Percentiles rank a stretch among this genome's conserved stretches.
phyloP scores from a whole-genome alignment of 768 basidiomycete species.

The Kwoniella heveanensis region DNA sequence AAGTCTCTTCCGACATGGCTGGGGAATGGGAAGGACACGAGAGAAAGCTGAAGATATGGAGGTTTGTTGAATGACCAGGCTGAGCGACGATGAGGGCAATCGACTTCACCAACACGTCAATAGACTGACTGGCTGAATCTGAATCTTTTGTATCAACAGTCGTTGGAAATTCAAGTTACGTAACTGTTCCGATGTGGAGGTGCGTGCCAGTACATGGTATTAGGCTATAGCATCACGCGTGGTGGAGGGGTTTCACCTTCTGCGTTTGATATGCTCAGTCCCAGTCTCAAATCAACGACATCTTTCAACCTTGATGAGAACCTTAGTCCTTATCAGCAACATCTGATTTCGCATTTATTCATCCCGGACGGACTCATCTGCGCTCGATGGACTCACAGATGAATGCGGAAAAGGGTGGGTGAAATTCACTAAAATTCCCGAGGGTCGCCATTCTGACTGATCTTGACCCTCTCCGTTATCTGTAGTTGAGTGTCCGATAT shows the following conservation, averaged over 20 bases:
- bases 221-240: too few relatives aligned
- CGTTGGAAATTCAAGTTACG: neutral
- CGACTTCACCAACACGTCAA: too few relatives aligned
- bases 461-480: too few relatives aligned
- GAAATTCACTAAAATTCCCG: neutral
- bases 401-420: constrained; percentile 16
- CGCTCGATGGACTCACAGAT: neutral
- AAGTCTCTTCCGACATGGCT: constrained; percentile 13
- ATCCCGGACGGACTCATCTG: neutral
- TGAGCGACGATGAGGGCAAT: too few relatives aligned
- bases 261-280: too few relatives aligned
- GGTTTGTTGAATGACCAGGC: too few relatives aligned
- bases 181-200: neutral
- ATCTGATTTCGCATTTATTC: neutral
- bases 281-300: neutral
- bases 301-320: neutral
- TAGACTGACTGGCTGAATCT: neutral
- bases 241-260: too few relatives aligned
- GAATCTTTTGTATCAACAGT: neutral
- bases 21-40: neutral
- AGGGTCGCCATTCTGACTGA: neutral
- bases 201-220: too few relatives aligned
- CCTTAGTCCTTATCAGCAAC: neutral
- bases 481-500: constrained; percentile 44
- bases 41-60: neutral